A percentile compares a stretch with the other conserved stretches of the same genome.
Conservation (phyloP, 2,329 filamentous ascomycete species). For the Epichloe baconii region DNA sequence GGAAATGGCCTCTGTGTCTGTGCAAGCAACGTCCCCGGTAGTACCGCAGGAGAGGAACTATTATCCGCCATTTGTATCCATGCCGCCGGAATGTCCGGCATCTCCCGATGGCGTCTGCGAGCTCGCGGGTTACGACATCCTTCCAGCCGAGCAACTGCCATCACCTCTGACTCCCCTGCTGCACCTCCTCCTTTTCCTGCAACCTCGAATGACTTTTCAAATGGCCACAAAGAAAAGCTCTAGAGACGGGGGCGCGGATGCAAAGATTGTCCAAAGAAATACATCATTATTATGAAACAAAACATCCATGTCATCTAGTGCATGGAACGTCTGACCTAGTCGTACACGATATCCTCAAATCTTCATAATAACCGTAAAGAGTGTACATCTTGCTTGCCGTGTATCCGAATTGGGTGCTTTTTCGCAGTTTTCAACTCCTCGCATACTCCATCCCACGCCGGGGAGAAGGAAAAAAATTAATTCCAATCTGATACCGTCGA, state of each 20-base stretch:
- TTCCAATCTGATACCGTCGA: neutral
- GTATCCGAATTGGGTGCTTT: neutral
- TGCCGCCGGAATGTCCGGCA: neutral
- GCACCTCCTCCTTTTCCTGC: neutral
- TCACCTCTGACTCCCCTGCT: neutral
- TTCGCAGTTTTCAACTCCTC: slow-evolving; percentile 12
- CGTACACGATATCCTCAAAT: slow-evolving; percentile 10
- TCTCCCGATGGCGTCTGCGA: slow-evolving; percentile 25
- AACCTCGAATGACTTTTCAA: neutral
- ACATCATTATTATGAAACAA: slow-evolving; percentile 3
- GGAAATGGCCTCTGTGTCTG: slow-evolving; percentile 36
- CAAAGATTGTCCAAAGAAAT: neutral
- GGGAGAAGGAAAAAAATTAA: neutral
- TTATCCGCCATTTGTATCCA: neutral
- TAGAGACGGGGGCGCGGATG: neutral
- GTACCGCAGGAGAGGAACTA: neutral
- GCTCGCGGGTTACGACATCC: slow-evolving; percentile 27
- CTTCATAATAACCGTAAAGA: slow-evolving; percentile 11
- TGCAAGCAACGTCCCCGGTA: slow-evolving; percentile 2
- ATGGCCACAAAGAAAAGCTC: neutral
- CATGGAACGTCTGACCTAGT: slow-evolving; percentile 18
- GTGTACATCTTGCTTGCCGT: neutral
- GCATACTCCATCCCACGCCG: slow-evolving; percentile 4
- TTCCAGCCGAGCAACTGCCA: neutral
- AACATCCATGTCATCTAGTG: slow-evolving; percentile 10